Evolutionary conservation across 306 rosid genomes (phyloP), one percentile per base, ranked within the genome.

Genomic region (Trichosanthes cucumerina): DNA sequence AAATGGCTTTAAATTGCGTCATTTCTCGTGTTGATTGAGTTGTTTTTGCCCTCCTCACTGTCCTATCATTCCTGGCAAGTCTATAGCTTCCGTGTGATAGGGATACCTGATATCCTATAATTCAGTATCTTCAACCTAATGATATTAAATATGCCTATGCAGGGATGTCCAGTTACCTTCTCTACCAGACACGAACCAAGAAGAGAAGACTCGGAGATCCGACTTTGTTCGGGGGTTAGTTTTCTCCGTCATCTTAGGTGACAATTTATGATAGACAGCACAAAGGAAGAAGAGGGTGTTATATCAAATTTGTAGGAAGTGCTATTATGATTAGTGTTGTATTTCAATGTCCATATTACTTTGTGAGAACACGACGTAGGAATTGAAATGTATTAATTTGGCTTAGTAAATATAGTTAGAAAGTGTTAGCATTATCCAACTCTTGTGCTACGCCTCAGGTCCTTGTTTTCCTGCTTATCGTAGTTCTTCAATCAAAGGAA

Each of bases 141-240:
- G 0, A 58, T 15, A 23, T 77, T 64, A 19, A 14, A 41, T 60
- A 5, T 58, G 54, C 56, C 53, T 78, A 23, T 84, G 84, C 90
- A 92, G 96, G 59, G 66, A 82, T 77, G 79, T 69, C 72, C 82
- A 75, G 39, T 82, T 81, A 54, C 53, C 52, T 69, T 76, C 91
- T 60, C 63, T 82, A 79, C 83, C 88, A 33, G 86, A 86, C 83
- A 87, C 85, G 76, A 89, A 92, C 70, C 87, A 80, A 72, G 74
- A 80, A 47, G 96, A 86, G 88, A 86, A 83, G 81, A 78, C 86
- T 47, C 80, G 76, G 80, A 91, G 86, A 77, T 80, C 89, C 72
- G 83, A 86, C 53, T 92, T 87, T 82, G 88, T 87, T 53, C 89
- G 68, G 78, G 97, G 85, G 65, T 85, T 92, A 59, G 75, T 90